Evolutionary conservation across 345 rosid genomes (phyloP).

Genomic region (Rubroshorea leprosula): DNA sequence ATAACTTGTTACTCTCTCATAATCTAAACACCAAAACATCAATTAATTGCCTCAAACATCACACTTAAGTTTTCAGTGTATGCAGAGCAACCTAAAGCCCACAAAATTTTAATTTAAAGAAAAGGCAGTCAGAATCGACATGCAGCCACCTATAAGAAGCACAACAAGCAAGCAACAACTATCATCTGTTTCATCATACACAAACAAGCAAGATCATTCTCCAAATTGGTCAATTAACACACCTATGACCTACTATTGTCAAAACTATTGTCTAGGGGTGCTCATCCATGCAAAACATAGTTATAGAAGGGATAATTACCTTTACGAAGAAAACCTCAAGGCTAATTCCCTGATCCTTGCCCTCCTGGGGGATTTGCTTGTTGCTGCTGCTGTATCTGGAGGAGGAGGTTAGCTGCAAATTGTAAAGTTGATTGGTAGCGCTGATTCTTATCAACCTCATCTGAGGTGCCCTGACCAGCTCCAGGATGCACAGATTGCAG

Average conservation of each 20-base stretch:
- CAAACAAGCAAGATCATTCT: constrained; percentile 4
- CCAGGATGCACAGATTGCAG: constrained; percentile 44
- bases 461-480: constrained; percentile 42
- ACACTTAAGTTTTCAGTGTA: too few species aligned
- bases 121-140: neutral
- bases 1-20: too few species aligned
- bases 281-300: constrained; percentile 8
- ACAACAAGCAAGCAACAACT: constrained; percentile 1
- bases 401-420: constrained; percentile 90
- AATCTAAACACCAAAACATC: too few species aligned
- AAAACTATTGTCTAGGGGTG: too few species aligned
- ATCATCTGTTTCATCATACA: neutral
- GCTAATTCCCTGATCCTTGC: constrained; percentile 34
- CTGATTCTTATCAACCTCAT: constrained; percentile 82
- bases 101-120: too few species aligned
- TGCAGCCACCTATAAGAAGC: neutral
- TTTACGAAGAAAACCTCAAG: constrained; percentile 20
- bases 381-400: constrained; percentile 74
- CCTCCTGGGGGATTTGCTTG: constrained; percentile 36
- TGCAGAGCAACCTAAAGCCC: too few species aligned
- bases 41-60: too few species aligned
- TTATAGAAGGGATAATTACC: constrained; percentile 31
- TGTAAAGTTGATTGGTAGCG: constrained; percentile 87
- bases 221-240: constrained; percentile 7
- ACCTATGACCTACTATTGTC: too few species aligned